phyloP scores from a whole-genome alignment of 75 land plant species.

The Chamaecyparis obtusa region DNA sequence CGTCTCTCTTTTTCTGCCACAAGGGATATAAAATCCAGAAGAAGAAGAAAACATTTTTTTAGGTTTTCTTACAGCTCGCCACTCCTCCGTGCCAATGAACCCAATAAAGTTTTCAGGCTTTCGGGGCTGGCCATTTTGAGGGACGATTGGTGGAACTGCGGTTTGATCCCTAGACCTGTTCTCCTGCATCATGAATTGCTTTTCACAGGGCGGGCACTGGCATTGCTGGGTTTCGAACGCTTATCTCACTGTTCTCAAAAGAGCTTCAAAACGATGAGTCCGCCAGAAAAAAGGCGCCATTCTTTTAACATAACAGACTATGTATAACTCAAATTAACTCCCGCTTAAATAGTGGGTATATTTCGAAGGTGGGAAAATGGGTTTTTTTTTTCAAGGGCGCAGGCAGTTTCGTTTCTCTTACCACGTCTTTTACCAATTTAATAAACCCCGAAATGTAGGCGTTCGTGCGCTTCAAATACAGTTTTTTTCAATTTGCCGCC shows the following conservation, averaged over 20 bases:
- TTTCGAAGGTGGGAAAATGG: background rate
- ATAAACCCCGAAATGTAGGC: background rate
- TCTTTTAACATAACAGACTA: background rate
- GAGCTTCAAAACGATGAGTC: background rate
- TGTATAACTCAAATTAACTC: background rate
- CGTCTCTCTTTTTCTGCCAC: background rate
- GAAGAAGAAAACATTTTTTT: background rate
- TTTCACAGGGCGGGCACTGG: background rate
- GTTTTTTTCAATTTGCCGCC: background rate
- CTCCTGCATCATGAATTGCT: background rate
- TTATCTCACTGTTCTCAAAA: background rate
- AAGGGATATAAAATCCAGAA: background rate
- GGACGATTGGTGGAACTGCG: background rate
- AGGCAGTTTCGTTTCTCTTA: background rate
- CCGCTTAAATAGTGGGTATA: background rate
- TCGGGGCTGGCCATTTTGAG: too few species aligned
- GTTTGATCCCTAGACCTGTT: background rate
- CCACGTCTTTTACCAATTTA: background rate
- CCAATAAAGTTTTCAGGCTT: background rate
- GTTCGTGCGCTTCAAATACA: background rate
- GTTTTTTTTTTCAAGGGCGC: background rate
- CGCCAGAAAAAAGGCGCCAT: constrained; percentile 9
- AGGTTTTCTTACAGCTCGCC: background rate
- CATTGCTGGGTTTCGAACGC: background rate
- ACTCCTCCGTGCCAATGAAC: background rate